Percentiles rank a stretch among this genome's conserved stretches.
Evolutionary conservation across 2,329 filamentous ascomycete species (phyloP).

Genomic region (Leptosphaerulina australis): DNA sequence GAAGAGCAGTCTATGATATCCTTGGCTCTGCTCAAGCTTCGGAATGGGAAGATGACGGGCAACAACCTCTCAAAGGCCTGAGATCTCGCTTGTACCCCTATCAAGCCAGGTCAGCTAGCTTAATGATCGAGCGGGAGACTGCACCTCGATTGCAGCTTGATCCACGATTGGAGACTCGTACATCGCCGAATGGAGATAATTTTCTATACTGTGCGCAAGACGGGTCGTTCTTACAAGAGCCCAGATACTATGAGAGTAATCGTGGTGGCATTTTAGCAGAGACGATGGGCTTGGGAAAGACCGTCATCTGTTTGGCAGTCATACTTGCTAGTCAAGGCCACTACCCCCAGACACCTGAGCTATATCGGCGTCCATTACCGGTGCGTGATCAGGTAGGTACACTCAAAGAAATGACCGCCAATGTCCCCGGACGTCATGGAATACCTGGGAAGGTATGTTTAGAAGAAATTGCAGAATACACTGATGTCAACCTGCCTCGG

Average conservation of each 20-base stretch:
- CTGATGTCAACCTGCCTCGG: slow-evolving; percentile 36
- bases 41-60: slow-evolving; percentile 40
- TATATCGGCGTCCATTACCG: slow-evolving; percentile 58
- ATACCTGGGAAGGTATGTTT: slow-evolving; percentile 74
- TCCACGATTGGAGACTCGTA: slow-evolving; percentile 68
- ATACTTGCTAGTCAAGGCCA: slow-evolving; percentile 76
- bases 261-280: slow-evolving; percentile 80
- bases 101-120: slow-evolving; percentile 77
- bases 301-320: slow-evolving; percentile 76
- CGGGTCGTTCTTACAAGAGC: slow-evolving; percentile 67
- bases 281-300: slow-evolving; percentile 82
- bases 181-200: slow-evolving; percentile 63
- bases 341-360: slow-evolving; percentile 67
- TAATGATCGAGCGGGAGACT: slow-evolving; percentile 83
- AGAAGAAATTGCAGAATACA: slow-evolving; percentile 55
- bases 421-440: slow-evolving; percentile 68
- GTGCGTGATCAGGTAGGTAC: slow-evolving; percentile 61
- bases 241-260: slow-evolving; percentile 73
- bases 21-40: slow-evolving; percentile 48
- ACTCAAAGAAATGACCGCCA: slow-evolving; percentile 77
- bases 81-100: slow-evolving; percentile 74
- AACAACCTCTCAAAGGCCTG: slow-evolving; percentile 59
- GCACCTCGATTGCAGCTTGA: slow-evolving; percentile 70
- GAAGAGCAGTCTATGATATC: slow-evolving; percentile 62
- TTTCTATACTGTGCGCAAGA: slow-evolving; percentile 76